phyloP scores from a whole-genome alignment of 768 basidiomycete species.

The Crepidotus variabilis region DNA sequence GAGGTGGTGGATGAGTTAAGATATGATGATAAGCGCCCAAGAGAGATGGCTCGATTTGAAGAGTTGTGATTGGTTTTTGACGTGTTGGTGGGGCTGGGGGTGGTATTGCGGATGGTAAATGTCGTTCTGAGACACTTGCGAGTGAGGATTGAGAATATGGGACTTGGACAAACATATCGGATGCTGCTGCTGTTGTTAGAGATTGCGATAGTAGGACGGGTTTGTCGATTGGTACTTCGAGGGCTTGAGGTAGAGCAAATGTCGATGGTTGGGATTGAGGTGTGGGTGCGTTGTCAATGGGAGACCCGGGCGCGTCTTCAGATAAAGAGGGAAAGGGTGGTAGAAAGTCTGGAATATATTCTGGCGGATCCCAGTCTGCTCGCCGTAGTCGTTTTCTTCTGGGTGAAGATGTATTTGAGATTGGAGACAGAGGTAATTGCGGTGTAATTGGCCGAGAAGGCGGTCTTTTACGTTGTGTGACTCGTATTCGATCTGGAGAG shows the following conservation, averaged over 20 bases:
- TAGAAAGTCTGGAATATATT: slow-evolving; percentile 61
- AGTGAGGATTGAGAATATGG: slow-evolving; percentile 75
- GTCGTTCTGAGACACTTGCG: slow-evolving; percentile 62
- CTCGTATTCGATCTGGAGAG: slow-evolving; percentile 10
- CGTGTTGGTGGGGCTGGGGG: slow-evolving; percentile 15
- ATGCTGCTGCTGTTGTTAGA: slow-evolving; percentile 47
- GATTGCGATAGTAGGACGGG: slow-evolving; percentile 35
- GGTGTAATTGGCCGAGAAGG: slow-evolving; percentile 30
- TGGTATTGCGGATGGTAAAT: slow-evolving; percentile 48
- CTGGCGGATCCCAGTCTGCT: slow-evolving; percentile 56
- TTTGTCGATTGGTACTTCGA: slow-evolving; percentile 32
- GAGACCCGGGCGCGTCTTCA: slow-evolving; percentile 26
- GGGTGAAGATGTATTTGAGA: slow-evolving; percentile 56
- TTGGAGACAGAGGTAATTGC: slow-evolving; percentile 48
- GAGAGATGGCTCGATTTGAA: slow-evolving; percentile 61
- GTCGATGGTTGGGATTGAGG: slow-evolving; percentile 34
- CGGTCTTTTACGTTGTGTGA: slow-evolving; percentile 23
- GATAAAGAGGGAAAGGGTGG: slow-evolving; percentile 58
- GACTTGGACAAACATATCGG: slow-evolving; percentile 69
- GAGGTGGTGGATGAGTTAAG: slow-evolving; percentile 62
- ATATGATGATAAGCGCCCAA: slow-evolving; percentile 74
- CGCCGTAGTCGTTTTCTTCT: slow-evolving; percentile 55
- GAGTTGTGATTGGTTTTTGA: slow-evolving; percentile 36
- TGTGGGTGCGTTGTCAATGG: slow-evolving; percentile 20
- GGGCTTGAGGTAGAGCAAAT: slow-evolving; percentile 25